Evolutionary conservation across 1,139 yeast genomes (phyloP).

Genomic region (Suhomyces coccinellae): DNA sequence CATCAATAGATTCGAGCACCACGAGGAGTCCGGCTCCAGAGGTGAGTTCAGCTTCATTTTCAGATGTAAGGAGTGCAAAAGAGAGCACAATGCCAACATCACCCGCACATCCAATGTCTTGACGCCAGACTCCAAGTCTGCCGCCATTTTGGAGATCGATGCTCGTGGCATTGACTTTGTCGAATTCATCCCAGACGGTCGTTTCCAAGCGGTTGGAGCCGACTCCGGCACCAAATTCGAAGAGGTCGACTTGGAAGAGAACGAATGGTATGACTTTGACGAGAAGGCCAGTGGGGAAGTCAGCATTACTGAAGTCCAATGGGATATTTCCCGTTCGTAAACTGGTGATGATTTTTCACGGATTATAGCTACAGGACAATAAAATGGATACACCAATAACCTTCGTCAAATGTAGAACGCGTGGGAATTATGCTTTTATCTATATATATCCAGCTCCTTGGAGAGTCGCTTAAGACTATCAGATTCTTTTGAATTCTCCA

Average conservation of each 20-base stretch:
- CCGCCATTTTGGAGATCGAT: constrained; percentile 67
- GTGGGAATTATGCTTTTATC: too few relatives aligned
- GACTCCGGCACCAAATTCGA: constrained; percentile 53
- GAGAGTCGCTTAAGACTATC: too few relatives aligned
- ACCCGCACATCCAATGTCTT: constrained; percentile 33
- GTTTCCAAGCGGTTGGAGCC: constrained; percentile 59
- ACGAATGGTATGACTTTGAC: constrained; percentile 95
- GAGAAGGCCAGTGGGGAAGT: constrained; percentile 82
- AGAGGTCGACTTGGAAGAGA: constrained; percentile 73
- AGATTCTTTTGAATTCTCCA: too few relatives aligned
- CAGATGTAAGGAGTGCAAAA: constrained; percentile 68
- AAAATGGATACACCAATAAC: too few relatives aligned
- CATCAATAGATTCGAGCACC: constrained; percentile 61
- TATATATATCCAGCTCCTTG: too few relatives aligned
- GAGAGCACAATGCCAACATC: constrained; percentile 42
- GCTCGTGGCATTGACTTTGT: constrained; percentile 80
- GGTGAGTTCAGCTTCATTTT: constrained; percentile 86
- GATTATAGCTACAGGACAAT: too few relatives aligned
- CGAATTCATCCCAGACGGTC: constrained; percentile 69
- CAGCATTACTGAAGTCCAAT: constrained; percentile 68
- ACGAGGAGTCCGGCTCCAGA: constrained; percentile 67
- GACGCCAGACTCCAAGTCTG: constrained; percentile 32
- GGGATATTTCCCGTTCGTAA: constrained; percentile 40
- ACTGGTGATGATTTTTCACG: too few relatives aligned
- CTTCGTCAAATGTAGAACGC: too few relatives aligned